Evolutionary conservation across 169 alveolate genomes (phyloP), one percentile per base, ranked within the genome.

Genomic region (Perkinsus marinus): DNA sequence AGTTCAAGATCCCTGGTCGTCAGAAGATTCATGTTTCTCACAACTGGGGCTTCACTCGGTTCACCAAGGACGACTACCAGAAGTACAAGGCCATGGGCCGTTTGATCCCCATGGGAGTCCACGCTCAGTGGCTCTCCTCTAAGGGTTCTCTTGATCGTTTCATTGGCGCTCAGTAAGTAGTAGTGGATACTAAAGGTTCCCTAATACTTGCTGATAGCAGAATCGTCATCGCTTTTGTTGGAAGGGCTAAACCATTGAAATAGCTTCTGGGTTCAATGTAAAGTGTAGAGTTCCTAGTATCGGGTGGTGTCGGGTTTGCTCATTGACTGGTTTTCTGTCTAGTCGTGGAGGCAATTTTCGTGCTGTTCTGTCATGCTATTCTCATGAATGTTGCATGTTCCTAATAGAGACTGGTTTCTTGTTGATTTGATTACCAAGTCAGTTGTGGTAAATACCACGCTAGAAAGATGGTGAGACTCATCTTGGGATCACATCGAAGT

Each of bases 1-100:
- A 97, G 96, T 97, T 96, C 97, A 99, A 99, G 98, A 98, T 99
- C 97, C 99, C 99, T 30, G 99, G 99, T 43, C 97, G 99, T 94
- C 99, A 99, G 94, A 98, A 98, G 96, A 98, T 98, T 92, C 98
- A 97, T 95, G 97, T 97, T 91, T 97, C 99, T 91, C 95, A 97
- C 96, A 98, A 98, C 95, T 99, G 99, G 98, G 99, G 99, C 91
- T 99, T 98, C 98, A 99, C 99, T 89, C 97, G 97, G 93, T 96
- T 95, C 95, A 96, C 99, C 90, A 96, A 96, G 95, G 98, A 96
- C 91, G 99, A 98, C 94, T 98, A 98, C 97, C 96, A 95, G 91
- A 97, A 97, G 94, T 96, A 95, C 95, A 97, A 97, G 93, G 97
- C 97, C 39, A 97, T 97, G 94, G 99, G 99, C 91, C 97, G 98